These are phyloP conservation scores for Metschnikowia koreensis DNA, from an alignment of 805 yeast genomes.

Conservation along the genomic window DNA sequence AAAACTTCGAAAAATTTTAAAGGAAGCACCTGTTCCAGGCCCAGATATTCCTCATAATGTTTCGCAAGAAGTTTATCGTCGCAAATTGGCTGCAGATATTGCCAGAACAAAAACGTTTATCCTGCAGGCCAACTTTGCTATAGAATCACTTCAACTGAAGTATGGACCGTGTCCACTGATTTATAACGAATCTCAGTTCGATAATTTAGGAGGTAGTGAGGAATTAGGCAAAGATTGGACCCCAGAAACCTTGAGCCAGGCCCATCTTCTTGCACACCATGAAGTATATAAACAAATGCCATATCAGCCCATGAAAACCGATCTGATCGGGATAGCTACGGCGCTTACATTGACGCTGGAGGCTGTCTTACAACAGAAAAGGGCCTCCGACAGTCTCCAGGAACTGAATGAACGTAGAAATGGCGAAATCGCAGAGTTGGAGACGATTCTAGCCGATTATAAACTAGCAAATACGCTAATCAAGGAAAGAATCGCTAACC, in stretches of 20 bases:
- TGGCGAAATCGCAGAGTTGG: slow-evolving; percentile 1
- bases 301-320: slow-evolving; percentile 18
- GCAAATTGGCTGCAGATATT: slow-evolving; percentile 14
- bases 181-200: background rate
- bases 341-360: slow-evolving; percentile 16
- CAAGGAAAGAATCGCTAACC: slow-evolving; percentile 1
- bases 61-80: slow-evolving; percentile 15
- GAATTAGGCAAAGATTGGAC: slow-evolving; percentile 3
- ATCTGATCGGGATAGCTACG: slow-evolving; percentile 22
- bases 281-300: slow-evolving; percentile 17
- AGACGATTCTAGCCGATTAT: slow-evolving; percentile 11
- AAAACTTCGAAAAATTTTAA: background rate
- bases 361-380: slow-evolving; percentile 14
- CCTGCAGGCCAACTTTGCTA: slow-evolving; percentile 16
- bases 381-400: slow-evolving; percentile 4
- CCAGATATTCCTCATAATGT: slow-evolving; percentile 1
- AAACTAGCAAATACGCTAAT: slow-evolving; percentile 7
- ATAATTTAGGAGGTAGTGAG: background rate
- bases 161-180: slow-evolving; percentile 5
- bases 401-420: background rate
- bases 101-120: slow-evolving; percentile 15
- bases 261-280: slow-evolving; percentile 14
- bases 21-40: background rate
- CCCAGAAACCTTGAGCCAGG: slow-evolving; percentile 6
- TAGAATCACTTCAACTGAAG: slow-evolving; percentile 6